These are phyloP conservation scores for Aspergillus viridinutans DNA, from an alignment of 2,329 filamentous ascomycete genomes.

Conservation along the genomic window DNA sequence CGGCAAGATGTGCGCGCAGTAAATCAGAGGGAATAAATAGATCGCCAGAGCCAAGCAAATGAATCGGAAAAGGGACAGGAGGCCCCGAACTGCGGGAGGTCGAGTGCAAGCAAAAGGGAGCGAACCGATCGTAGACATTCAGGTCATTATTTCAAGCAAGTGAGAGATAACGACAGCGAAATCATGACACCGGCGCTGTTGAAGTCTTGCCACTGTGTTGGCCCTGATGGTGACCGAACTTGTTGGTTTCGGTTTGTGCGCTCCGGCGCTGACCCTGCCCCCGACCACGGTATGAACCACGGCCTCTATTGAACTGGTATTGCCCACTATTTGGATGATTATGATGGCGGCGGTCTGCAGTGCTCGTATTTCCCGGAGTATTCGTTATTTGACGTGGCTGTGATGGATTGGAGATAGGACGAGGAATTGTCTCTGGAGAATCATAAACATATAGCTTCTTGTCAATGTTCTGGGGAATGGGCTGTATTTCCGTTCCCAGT, in stretches of 20 bases:
- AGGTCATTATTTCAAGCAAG: neutral
- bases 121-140: neutral
- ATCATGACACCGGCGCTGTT: slow-evolving; percentile 28
- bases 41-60: neutral
- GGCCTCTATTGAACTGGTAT: slow-evolving; percentile 35
- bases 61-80: neutral
- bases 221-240: slow-evolving; percentile 22
- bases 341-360: slow-evolving; percentile 34
- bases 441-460: slow-evolving; percentile 99
- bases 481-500: slow-evolving; percentile 91
- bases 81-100: neutral
- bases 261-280: slow-evolving; percentile 42
- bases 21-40: neutral
- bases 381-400: slow-evolving; percentile 22
- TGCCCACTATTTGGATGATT: slow-evolving; percentile 34
- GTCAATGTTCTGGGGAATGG: slow-evolving; percentile 92
- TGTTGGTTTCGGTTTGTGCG: slow-evolving; percentile 29
- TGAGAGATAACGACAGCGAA: neutral
- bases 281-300: slow-evolving; percentile 42
- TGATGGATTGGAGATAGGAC: slow-evolving; percentile 63
- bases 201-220: slow-evolving; percentile 28
- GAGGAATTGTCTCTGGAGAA: slow-evolving; percentile 87
- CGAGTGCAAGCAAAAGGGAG: neutral
- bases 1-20: neutral
- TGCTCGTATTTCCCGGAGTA: slow-evolving; percentile 18